phyloP scores from a whole-genome alignment of 1,284 basidiomycete species.

The Stereum hirsutum region DNA sequence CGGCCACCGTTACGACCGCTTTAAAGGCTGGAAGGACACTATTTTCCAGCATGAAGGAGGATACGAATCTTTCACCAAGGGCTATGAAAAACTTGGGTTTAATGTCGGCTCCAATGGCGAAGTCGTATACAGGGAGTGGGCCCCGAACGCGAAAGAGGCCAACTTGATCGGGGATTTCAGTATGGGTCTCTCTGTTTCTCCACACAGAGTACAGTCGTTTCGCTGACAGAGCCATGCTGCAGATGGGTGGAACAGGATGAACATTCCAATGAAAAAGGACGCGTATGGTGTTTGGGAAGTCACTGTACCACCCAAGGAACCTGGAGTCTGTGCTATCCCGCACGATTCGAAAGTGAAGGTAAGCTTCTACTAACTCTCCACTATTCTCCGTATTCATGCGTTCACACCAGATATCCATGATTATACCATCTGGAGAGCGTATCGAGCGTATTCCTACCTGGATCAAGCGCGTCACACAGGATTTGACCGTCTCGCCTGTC shows the following conservation, averaged over 20 bases:
- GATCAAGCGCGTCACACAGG: constrained; percentile 94
- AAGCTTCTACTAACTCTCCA: constrained; percentile 1
- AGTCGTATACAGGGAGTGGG: constrained; percentile 92
- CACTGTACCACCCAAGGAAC: constrained; percentile 58
- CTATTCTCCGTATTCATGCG: background rate
- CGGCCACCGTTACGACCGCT: constrained; percentile 61
- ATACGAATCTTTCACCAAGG: constrained; percentile 82
- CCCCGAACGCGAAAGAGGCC: constrained; percentile 81
- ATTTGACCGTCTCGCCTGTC: constrained; percentile 80
- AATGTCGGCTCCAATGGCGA: constrained; percentile 62
- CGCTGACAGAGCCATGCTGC: background rate
- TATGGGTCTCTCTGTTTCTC: constrained; percentile 32
- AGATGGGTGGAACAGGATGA: constrained; percentile 85
- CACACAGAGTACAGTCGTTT: background rate
- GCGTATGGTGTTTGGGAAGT: constrained; percentile 94
- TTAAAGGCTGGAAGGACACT: constrained; percentile 64
- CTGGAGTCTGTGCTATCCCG: constrained; percentile 77
- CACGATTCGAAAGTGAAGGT: constrained; percentile 95
- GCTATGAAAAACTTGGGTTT: constrained; percentile 83
- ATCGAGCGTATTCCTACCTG: constrained; percentile 91
- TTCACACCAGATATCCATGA: constrained; percentile 77
- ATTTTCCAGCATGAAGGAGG: constrained; percentile 81
- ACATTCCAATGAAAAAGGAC: constrained; percentile 82
- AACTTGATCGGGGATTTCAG: constrained; percentile 94
- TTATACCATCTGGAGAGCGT: constrained; percentile 63